phyloP scores from a whole-genome alignment of 139 green algal species.

The Micromonas commoda region DNA sequence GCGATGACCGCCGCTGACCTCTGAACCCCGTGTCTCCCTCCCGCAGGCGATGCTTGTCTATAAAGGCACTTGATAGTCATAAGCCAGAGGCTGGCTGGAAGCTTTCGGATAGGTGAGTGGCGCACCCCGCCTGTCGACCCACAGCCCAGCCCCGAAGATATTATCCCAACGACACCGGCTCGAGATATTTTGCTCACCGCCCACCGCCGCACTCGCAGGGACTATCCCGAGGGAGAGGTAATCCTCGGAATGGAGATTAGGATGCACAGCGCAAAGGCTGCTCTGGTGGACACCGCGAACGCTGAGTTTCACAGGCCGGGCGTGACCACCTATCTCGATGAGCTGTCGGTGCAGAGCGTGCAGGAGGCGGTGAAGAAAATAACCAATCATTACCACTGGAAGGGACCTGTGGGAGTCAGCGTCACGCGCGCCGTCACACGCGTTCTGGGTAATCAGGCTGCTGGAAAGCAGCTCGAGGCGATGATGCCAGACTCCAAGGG shows the following conservation, averaged over 20 bases:
- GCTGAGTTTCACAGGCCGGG: conserved; percentile 31
- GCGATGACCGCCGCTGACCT: too few relatives aligned
- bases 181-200: too few relatives aligned
- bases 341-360: background rate
- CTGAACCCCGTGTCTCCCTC: too few relatives aligned
- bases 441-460: background rate
- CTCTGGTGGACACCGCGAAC: conserved; percentile 18
- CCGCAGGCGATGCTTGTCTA: too few relatives aligned
- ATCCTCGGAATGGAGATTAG: conserved; percentile 27
- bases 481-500: conserved; percentile 13
- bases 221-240: conserved; percentile 28
- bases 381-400: conserved; percentile 7
- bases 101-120: too few relatives aligned
- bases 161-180: too few relatives aligned
- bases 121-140: too few relatives aligned
- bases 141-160: too few relatives aligned
- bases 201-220: background rate
- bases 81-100: too few relatives aligned
- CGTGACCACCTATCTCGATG: conserved; percentile 7
- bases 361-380: background rate
- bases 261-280: conserved; percentile 16
- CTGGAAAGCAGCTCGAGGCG: background rate
- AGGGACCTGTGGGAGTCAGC: conserved; percentile 18
- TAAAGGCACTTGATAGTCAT: too few relatives aligned
- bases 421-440: conserved; percentile 22